phyloP scores from a whole-genome alignment of 2,329 filamentous ascomycete genomes.

The Alternaria sp. region DNA sequence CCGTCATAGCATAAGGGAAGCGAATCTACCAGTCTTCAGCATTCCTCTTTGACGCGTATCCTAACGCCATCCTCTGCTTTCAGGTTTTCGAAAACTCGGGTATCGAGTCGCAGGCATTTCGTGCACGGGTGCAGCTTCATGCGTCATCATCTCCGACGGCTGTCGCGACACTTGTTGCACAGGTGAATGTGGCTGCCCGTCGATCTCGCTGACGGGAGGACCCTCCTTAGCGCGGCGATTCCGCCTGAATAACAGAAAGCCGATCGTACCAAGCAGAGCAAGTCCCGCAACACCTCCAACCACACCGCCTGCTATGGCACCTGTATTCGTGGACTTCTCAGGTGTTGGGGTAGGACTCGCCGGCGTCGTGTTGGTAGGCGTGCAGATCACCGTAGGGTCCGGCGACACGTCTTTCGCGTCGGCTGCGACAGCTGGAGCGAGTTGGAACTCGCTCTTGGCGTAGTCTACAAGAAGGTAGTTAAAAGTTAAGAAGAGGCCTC shows the following conservation, averaged over 20 bases:
- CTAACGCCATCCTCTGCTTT: constrained; percentile 1
- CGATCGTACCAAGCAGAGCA: background rate
- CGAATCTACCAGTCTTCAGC: background rate
- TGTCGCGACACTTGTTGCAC: background rate
- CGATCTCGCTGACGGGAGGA: constrained; percentile 1
- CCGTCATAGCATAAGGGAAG: background rate
- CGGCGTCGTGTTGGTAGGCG: background rate
- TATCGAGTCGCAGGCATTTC: constrained; percentile 4
- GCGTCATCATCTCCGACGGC: background rate
- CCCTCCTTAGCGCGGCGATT: background rate
- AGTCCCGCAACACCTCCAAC: constrained; percentile 10
- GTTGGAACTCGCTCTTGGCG: constrained; percentile 15
- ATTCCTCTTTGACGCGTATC: background rate
- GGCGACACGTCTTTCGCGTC: constrained; percentile 3
- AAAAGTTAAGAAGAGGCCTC: constrained; percentile 20
- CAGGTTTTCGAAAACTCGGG: background rate
- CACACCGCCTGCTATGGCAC: constrained; percentile 12
- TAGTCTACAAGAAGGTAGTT: constrained; percentile 22
- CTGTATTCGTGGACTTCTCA: background rate
- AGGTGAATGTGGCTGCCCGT: background rate
- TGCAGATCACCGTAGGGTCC: constrained; percentile 10
- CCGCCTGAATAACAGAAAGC: background rate
- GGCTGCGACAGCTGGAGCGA: constrained; percentile 16
- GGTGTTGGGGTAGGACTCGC: background rate
- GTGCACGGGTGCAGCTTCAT: background rate